Evolutionary conservation across 495 filamentous ascomycete genomes (phyloP).

Genomic region (Pyrenula aspistea): DNA sequence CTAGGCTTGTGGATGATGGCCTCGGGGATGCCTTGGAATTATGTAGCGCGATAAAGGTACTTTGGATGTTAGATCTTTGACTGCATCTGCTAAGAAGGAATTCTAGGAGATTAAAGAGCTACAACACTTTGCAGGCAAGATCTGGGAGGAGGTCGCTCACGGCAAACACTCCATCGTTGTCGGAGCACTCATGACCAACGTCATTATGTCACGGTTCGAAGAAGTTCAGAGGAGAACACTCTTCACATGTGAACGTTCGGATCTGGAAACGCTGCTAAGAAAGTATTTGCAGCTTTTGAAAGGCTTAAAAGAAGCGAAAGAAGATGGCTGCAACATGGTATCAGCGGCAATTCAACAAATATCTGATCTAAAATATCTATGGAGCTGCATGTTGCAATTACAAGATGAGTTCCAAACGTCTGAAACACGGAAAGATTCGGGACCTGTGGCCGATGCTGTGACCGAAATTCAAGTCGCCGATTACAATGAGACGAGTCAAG

Average conservation of each 20-base stretch:
- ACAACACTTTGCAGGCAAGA: not conserved
- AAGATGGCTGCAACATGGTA: not conserved
- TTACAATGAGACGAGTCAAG: not conserved
- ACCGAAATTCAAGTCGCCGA: not conserved
- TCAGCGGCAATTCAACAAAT: not conserved
- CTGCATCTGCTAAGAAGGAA: not conserved
- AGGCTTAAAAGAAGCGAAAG: not conserved
- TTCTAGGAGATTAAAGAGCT: constrained; percentile 9
- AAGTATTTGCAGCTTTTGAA: not conserved
- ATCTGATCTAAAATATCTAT: constrained; percentile 1
- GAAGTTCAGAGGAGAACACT: constrained; percentile 6
- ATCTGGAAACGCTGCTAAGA: constrained; percentile 2
- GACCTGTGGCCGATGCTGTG: not conserved
- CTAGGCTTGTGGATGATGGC: constrained; percentile 7
- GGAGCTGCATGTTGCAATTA: constrained; percentile 2
- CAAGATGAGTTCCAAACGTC: not conserved
- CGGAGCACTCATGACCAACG: constrained; percentile 10
- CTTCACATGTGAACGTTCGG: constrained; percentile 3
- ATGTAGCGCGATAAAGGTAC: constrained; percentile 8
- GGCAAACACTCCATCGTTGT: constrained; percentile 3
- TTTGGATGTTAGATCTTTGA: not conserved
- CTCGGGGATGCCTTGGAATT: constrained; percentile 10
- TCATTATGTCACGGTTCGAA: constrained; percentile 8
- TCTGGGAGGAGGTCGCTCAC: constrained; percentile 11
- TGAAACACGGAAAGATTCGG: not conserved